A percentile compares a stretch with the other conserved stretches of the same genome.
Conservation (phyloP, 768 basidiomycete species). For the Boletus reticulatus region DNA sequence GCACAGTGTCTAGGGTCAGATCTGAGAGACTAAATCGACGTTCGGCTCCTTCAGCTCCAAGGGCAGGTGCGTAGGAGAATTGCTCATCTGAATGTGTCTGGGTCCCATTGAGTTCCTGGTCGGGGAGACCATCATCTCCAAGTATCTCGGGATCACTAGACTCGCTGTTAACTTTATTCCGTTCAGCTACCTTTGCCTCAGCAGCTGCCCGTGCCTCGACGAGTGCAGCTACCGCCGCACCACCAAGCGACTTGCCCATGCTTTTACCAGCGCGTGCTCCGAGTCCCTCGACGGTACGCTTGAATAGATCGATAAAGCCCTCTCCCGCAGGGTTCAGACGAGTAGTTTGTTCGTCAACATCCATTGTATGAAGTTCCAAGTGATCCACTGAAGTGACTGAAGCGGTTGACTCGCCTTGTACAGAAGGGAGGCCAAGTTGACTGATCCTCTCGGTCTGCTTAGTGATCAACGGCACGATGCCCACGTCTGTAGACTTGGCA, state of each 20-base stretch:
- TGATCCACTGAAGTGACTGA: neutral
- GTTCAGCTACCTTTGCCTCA: constrained; percentile 66
- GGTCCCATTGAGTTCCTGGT: constrained; percentile 3
- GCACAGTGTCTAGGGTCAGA: constrained; percentile 44
- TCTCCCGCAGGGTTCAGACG: constrained; percentile 24
- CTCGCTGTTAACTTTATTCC: constrained; percentile 48
- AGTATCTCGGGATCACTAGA: constrained; percentile 25
- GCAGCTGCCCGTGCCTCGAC: constrained; percentile 66
- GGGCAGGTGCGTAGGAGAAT: neutral
- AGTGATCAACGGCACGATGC: constrained; percentile 25
- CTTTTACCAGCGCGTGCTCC: constrained; percentile 58
- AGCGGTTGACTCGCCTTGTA: neutral
- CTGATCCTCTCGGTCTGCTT: constrained; percentile 6
- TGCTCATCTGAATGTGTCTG: constrained; percentile 2
- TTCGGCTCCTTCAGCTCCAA: constrained; percentile 13
- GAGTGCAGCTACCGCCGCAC: constrained; percentile 49
- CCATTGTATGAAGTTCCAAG: constrained; percentile 25
- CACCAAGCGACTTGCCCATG: constrained; percentile 60
- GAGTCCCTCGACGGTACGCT: constrained; percentile 68
- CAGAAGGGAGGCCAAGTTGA: constrained; percentile 1
- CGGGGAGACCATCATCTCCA: constrained; percentile 9
- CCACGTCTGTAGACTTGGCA: constrained; percentile 42
- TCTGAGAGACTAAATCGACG: constrained; percentile 60
- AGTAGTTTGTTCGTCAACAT: constrained; percentile 16
- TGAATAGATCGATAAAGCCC: constrained; percentile 63